Conservation (phyloP, 2,329 filamentous ascomycete species). For the Aureobasidium sp. region DNA sequence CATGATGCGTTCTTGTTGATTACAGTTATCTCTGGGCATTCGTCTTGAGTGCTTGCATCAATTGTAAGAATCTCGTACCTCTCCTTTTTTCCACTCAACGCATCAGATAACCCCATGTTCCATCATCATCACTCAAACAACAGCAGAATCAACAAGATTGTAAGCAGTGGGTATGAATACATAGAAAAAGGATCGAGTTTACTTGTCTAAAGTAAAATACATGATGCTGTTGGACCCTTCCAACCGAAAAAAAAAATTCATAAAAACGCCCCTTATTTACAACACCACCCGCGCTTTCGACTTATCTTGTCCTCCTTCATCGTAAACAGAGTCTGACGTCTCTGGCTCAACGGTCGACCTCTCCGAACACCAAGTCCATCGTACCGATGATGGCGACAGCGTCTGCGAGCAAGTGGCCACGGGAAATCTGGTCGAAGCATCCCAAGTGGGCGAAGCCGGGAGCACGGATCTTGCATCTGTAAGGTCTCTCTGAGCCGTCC, state of each 20-base stretch:
- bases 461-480: constrained; percentile 94
- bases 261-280: constrained; percentile 14
- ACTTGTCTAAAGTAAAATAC: constrained; percentile 13
- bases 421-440: constrained; percentile 87
- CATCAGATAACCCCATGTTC: too few relatives aligned
- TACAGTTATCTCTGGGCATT: too few relatives aligned
- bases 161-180: background rate
- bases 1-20: too few relatives aligned
- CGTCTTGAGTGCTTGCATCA: too few relatives aligned
- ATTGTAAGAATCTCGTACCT: too few relatives aligned
- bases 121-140: too few relatives aligned
- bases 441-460: constrained; percentile 92
- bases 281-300: background rate
- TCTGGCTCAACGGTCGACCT: constrained; percentile 26
- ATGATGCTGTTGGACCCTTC: constrained; percentile 10
- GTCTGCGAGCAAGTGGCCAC: constrained; percentile 90
- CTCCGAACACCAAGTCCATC: constrained; percentile 69
- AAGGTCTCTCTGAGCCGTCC: constrained; percentile 91
- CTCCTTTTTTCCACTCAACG: too few relatives aligned
- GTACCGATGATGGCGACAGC: constrained; percentile 86
- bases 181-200: constrained; percentile 7
- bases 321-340: background rate
- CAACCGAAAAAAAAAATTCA: constrained; percentile 2
- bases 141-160: too few relatives aligned
- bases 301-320: background rate